These are phyloP conservation scores for Alternaria gansuensis DNA, from an alignment of 2,329 filamentous ascomycete genomes.

Conservation along the genomic window DNA sequence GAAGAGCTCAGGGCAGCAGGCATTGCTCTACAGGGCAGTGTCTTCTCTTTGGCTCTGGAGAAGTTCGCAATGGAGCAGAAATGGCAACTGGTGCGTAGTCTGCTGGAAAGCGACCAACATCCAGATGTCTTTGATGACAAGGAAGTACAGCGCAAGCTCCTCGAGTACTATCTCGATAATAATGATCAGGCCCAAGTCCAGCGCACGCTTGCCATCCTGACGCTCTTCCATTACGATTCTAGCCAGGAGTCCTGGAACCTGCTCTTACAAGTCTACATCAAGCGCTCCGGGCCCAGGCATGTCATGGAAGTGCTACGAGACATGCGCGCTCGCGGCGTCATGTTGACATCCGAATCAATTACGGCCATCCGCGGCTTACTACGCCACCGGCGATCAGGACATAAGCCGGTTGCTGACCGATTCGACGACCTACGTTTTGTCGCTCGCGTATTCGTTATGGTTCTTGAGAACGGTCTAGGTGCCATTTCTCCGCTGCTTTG, in stretches of 20 bases:
- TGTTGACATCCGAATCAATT: conserved; percentile 56
- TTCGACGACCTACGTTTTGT: conserved; percentile 57
- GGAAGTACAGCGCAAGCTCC: conserved; percentile 63
- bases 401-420: conserved; percentile 39
- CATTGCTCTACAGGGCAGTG: conserved; percentile 69
- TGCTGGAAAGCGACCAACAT: conserved; percentile 70
- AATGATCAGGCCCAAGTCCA: conserved; percentile 63
- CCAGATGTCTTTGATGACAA: conserved; percentile 69
- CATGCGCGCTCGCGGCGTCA: conserved; percentile 59
- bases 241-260: conserved; percentile 58
- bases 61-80: conserved; percentile 69
- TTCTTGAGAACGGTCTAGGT: conserved; percentile 57
- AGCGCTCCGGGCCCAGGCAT: conserved; percentile 35
- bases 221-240: conserved; percentile 53
- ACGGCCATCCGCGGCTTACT: conserved; percentile 55
- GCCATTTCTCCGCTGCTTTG: conserved; percentile 59
- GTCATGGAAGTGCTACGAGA: conserved; percentile 55
- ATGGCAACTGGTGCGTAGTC: conserved; percentile 60
- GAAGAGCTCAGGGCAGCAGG: conserved; percentile 67
- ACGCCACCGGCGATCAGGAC: conserved; percentile 50
- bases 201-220: conserved; percentile 64
- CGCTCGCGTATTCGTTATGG: conserved; percentile 58
- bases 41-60: conserved; percentile 72
- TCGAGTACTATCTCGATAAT: conserved; percentile 62
- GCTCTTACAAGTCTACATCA: conserved; percentile 55